Percentiles rank a stretch among this genome's conserved stretches.
phyloP scores from a whole-genome alignment of 257 asterid species.

The Lantana camara region DNA sequence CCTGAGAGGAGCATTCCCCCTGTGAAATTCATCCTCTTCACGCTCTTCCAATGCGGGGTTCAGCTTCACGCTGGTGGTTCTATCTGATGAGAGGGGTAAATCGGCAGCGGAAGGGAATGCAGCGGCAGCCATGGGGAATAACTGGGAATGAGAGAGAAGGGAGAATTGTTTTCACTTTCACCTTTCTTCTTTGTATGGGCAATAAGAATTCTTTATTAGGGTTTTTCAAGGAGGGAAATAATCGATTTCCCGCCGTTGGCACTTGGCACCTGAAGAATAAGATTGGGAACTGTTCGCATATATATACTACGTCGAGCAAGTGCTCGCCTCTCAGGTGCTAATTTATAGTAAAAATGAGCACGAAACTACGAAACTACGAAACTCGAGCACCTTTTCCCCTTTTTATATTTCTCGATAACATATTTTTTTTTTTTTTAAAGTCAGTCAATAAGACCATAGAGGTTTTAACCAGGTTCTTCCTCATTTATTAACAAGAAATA shows the following conservation, averaged over 20 bases:
- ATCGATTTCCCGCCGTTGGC: constrained; percentile 75
- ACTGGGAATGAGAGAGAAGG: constrained; percentile 1
- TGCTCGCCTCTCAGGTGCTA: constrained; percentile 5
- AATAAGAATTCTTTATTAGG: constrained; percentile 43
- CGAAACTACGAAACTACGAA: no score
- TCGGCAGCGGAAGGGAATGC: constrained; percentile 47
- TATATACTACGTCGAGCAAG: constrained; percentile 17
- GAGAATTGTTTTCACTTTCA: not conserved
- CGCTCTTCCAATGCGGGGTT: constrained; percentile 39
- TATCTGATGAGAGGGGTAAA: constrained; percentile 20
- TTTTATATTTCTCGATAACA: no score
- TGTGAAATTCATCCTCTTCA: constrained; percentile 52
- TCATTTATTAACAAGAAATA: no score
- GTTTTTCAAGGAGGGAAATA: constrained; percentile 42
- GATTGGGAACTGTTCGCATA: constrained; percentile 3
- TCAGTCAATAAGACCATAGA: no score
- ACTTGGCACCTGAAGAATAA: constrained; percentile 39
- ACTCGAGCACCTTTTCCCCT: no score
- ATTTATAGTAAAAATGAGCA: no score
- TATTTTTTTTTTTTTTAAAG: no score
- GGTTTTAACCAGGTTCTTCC: no score
- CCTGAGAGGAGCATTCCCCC: constrained; percentile 49
- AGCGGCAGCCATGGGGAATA: constrained; percentile 38
- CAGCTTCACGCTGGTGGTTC: constrained; percentile 30
- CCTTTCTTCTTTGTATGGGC: constrained; percentile 12